A percentile compares a stretch with the other conserved stretches of the same genome.
These are phyloP conservation scores for Cetradonia linearis DNA, from an alignment of 495 filamentous ascomycete genomes.

Conservation along the genomic window DNA sequence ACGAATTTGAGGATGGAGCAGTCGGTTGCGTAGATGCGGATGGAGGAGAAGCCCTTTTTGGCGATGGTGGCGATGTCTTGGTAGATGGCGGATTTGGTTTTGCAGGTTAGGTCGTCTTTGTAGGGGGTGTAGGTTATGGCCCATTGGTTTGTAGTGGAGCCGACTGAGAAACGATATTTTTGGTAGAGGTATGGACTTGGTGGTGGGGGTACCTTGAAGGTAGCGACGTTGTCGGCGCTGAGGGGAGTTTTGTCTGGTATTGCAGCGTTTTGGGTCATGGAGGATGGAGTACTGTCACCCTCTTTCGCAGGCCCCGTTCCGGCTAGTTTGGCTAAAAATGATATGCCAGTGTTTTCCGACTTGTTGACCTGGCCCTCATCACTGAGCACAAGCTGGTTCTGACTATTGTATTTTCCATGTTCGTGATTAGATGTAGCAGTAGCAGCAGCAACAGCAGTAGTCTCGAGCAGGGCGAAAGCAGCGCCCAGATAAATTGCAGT, in stretches of 20 bases:
- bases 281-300: neutral
- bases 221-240: neutral
- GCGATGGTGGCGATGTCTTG: conserved; percentile 60
- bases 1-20: conserved; percentile 70
- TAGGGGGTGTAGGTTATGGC: conserved; percentile 93
- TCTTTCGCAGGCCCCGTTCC: neutral
- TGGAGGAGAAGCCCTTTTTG: conserved; percentile 59
- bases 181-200: conserved; percentile 33
- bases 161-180: conserved; percentile 25
- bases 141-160: conserved; percentile 45
- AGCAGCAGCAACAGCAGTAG: conserved; percentile 42
- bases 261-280: neutral
- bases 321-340: neutral
- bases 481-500: conserved; percentile 51
- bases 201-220: conserved; percentile 21
- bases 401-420: neutral
- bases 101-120: conserved; percentile 52
- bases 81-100: conserved; percentile 48
- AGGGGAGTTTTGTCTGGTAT: neutral
- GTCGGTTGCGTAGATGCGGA: conserved; percentile 90
- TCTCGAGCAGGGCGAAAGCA: conserved; percentile 54
- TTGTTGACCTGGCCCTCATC: neutral
- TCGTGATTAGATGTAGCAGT: conserved; percentile 27
- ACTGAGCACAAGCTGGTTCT: neutral
- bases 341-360: too few relatives aligned